Conservation (phyloP, 495 filamentous ascomycete genomes). For the Glutinoglossum americanum region DNA sequence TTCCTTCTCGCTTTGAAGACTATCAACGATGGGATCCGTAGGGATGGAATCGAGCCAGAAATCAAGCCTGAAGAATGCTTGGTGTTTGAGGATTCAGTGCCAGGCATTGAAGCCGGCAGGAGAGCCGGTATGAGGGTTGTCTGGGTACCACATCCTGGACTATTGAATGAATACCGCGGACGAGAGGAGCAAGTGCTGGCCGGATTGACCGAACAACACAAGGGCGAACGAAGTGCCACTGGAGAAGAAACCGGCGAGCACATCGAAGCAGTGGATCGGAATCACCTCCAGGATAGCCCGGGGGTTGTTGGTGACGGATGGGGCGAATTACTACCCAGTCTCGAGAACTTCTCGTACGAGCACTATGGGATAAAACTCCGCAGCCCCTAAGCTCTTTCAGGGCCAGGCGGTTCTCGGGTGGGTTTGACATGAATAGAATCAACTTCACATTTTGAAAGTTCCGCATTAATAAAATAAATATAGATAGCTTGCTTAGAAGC, state of each 20-base stretch:
- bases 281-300: slow-evolving; percentile 11
- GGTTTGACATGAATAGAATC: background rate
- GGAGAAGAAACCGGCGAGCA: slow-evolving; percentile 6
- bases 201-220: slow-evolving; percentile 48
- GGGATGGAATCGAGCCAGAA: slow-evolving; percentile 33
- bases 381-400: background rate
- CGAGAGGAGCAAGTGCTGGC: slow-evolving; percentile 69
- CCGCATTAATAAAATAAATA: background rate
- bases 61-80: slow-evolving; percentile 74
- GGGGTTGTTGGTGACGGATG: slow-evolving; percentile 52
- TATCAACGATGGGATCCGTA: slow-evolving; percentile 38
- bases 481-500: background rate
- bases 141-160: slow-evolving; percentile 72
- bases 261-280: slow-evolving; percentile 24
- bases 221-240: slow-evolving; percentile 18
- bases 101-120: slow-evolving; percentile 75
- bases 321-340: slow-evolving; percentile 35
- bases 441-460: background rate
- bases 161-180: slow-evolving; percentile 53
- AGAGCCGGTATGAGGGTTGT: slow-evolving; percentile 88
- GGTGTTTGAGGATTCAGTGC: slow-evolving; percentile 89
- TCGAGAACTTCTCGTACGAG: slow-evolving; percentile 54
- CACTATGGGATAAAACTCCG: slow-evolving; percentile 30
- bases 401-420: background rate
- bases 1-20: slow-evolving; percentile 70